Percentiles rank a stretch among this genome's conserved stretches.
These are phyloP conservation scores for Exophiala sp. DNA, from an alignment of 2,329 filamentous ascomycete genomes.

Conservation along the genomic window DNA sequence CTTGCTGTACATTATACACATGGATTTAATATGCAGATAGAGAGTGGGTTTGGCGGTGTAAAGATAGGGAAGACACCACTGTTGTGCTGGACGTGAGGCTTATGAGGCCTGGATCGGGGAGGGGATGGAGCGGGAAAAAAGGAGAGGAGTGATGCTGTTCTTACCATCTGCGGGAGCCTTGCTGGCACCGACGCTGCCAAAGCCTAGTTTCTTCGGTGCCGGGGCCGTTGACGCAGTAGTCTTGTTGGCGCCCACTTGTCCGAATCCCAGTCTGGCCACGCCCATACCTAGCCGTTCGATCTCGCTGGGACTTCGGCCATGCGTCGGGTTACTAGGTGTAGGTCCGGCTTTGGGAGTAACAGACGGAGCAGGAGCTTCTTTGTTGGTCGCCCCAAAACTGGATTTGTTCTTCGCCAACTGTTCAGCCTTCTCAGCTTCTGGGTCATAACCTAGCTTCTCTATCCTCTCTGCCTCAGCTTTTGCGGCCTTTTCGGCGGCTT, in stretches of 20 bases:
- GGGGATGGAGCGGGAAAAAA: no score
- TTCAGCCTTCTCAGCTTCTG: slow-evolving; percentile 67
- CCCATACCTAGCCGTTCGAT: slow-evolving; percentile 88
- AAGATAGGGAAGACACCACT: no score
- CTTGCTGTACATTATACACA: no score
- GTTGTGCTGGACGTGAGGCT: no score
- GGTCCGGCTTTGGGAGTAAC: slow-evolving; percentile 59
- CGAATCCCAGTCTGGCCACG: slow-evolving; percentile 76
- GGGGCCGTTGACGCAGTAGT: slow-evolving; percentile 42
- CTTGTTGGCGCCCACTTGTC: slow-evolving; percentile 61
- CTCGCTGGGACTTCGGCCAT: slow-evolving; percentile 61
- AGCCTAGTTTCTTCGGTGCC: slow-evolving; percentile 70
- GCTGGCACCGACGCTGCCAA: slow-evolving; percentile 74
- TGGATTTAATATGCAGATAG: no score
- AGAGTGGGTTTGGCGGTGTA: no score
- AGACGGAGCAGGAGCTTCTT: slow-evolving; percentile 65
- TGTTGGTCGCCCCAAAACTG: slow-evolving; percentile 33
- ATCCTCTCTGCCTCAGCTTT: slow-evolving; percentile 96
- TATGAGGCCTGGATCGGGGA: no score
- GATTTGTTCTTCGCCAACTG: slow-evolving; percentile 36
- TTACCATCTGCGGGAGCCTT: slow-evolving; percentile 65
- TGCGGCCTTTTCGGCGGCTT: slow-evolving; percentile 93
- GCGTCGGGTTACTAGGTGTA: slow-evolving; percentile 49
- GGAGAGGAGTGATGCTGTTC: slow-evolving; percentile 37
- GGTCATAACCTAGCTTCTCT: slow-evolving; percentile 90